Base-by-base conservation (phyloP, 495 filamentous ascomycete species). In the Cairneyella variabilis region DNA sequence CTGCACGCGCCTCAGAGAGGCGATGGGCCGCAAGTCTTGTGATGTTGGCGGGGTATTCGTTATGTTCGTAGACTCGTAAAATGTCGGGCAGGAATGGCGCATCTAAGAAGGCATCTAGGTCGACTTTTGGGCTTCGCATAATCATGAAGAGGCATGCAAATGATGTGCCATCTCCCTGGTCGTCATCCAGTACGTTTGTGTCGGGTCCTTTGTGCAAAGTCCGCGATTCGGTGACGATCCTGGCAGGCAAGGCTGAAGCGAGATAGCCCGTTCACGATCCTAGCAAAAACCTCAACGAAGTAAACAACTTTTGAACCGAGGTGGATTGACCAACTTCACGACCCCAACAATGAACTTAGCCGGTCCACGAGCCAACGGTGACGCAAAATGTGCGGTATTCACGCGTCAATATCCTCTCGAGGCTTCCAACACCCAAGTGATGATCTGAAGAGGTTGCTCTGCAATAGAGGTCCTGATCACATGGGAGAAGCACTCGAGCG, bases 401-500 rank as follows among this genome's bases (percentile, higher is more conserved):
- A 60, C 34, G 54, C 57, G 1, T 58, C 34, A 21, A 51, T 65
- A 12, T 63, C 63, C 1, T 53, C 28, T n/a, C 27, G 22, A 27
- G 45, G 20, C 26, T 56, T 47, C 23, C 25, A 49, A 34, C 17
- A 18, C n/a, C 56, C 59, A 39, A 53, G 42, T 37, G 44, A 36
- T 17, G 47, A 49, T 5, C 27, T 62, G 27, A 55, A 61, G 41
- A 43, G 54, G 2, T 39, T 62, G 39, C 63, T 65, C 17, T 56
- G 54, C 54, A 60, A 61, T 9, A 51, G 78, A 54, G 78, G 78
- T 4, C 78, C 78, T 6, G 78, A 82, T 52, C 71, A 77, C 58
- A 50, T 72, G 17, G 76, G 77, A 34, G 63, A 71, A 34, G 64
- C 58, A n/a, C 57, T 63, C 25, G 66, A 66, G 26, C 40, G 64